Conservation (phyloP, 768 basidiomycete genomes). For the Mycena crocata region DNA sequence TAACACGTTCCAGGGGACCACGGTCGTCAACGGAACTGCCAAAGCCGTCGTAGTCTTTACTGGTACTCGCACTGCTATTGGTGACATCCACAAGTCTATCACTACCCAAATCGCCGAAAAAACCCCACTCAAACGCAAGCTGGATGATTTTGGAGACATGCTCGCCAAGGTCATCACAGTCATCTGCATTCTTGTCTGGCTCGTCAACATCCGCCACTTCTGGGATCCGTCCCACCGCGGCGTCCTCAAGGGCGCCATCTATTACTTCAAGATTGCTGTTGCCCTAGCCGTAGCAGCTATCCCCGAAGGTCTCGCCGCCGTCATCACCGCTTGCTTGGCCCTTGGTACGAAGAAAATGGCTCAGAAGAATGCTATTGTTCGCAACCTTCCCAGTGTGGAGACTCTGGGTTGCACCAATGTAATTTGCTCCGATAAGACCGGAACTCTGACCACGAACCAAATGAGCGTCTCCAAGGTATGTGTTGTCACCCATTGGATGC, state of each 20-base stretch:
- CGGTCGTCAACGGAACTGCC: slow-evolving; percentile 93
- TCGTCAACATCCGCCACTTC: slow-evolving; percentile 97
- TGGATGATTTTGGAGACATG: slow-evolving; percentile 98
- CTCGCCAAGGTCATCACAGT: slow-evolving; percentile 98
- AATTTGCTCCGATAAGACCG: slow-evolving; percentile 99
- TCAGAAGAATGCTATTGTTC: slow-evolving; percentile 96
- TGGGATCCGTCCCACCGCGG: slow-evolving; percentile 95
- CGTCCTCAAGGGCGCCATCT: slow-evolving; percentile 91
- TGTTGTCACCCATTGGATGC: slow-evolving; percentile 1
- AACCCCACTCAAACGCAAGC: slow-evolving; percentile 95
- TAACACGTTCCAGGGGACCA: slow-evolving; percentile 78
- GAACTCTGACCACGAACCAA: slow-evolving; percentile 95
- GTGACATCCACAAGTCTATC: slow-evolving; percentile 97
- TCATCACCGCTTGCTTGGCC: slow-evolving; percentile 96
- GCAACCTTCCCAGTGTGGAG: slow-evolving; percentile 96
- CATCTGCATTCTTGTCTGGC: slow-evolving; percentile 97
- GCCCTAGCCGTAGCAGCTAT: slow-evolving; percentile 99
- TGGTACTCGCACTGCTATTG: slow-evolving; percentile 90
- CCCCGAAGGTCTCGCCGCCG: slow-evolving; percentile 97
- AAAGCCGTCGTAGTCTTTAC: slow-evolving; percentile 90
- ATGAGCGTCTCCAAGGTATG: slow-evolving; percentile 92
- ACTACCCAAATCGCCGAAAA: slow-evolving; percentile 93
- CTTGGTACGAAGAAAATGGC: slow-evolving; percentile 99
- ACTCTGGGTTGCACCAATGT: slow-evolving; percentile 98
- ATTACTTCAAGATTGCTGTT: slow-evolving; percentile 99